Conservation (phyloP, 2,329 filamentous ascomycete genomes). For the Colletotrichum musicola region DNA sequence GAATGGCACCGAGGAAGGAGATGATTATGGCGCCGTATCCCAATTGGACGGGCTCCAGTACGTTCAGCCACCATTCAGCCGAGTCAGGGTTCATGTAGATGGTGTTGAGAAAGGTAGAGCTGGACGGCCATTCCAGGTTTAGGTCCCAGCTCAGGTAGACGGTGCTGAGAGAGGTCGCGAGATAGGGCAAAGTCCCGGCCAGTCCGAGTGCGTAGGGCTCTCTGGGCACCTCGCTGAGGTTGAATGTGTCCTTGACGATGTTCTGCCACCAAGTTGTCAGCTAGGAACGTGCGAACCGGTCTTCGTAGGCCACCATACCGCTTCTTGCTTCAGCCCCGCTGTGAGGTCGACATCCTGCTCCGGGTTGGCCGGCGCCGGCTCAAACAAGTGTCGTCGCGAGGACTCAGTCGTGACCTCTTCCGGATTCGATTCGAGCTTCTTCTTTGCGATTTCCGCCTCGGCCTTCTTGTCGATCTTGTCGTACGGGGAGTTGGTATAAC, state of each 20-base stretch:
- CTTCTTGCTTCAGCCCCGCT: constrained; percentile 57
- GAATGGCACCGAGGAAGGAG: constrained; percentile 92
- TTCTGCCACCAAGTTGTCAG: constrained; percentile 55
- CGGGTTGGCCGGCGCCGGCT: constrained; percentile 48
- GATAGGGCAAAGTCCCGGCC: constrained; percentile 86
- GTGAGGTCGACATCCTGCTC: constrained; percentile 45
- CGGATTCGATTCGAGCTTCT: constrained; percentile 71
- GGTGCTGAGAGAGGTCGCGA: constrained; percentile 85
- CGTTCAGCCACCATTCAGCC: constrained; percentile 77
- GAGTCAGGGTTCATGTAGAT: constrained; percentile 76
- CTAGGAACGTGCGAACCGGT: background rate
- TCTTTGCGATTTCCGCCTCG: constrained; percentile 66
- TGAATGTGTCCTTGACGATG: constrained; percentile 78
- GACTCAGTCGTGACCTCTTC: constrained; percentile 72
- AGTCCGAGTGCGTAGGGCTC: constrained; percentile 77
- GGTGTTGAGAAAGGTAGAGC: constrained; percentile 73
- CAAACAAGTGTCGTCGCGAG: constrained; percentile 62
- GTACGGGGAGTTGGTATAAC: constrained; percentile 44
- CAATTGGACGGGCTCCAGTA: constrained; percentile 88
- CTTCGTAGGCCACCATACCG: constrained; percentile 61
- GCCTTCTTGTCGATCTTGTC: constrained; percentile 64
- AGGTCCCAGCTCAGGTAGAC: constrained; percentile 87
- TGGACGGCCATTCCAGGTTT: constrained; percentile 73
- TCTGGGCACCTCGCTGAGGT: constrained; percentile 72
- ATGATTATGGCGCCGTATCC: constrained; percentile 94